Evolutionary conservation across 257 asterid species (phyloP).

Genomic region (Mitragyna speciosa): DNA sequence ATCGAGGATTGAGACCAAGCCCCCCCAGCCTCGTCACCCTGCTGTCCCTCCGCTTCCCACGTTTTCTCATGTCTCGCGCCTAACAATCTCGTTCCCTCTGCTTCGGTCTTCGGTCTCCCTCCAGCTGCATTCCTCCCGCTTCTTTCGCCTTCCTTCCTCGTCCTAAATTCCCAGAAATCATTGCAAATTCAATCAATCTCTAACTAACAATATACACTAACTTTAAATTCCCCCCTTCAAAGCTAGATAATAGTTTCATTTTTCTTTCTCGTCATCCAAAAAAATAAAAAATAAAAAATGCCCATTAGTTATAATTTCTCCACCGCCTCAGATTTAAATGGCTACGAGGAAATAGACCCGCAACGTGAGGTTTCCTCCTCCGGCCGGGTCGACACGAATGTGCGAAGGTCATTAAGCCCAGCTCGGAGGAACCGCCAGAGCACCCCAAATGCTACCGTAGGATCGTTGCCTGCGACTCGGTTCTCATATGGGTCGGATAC

Average conservation of each 20-base stretch:
- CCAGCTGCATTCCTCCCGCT: neutral
- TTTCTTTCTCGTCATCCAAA: too few species aligned
- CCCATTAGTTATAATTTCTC: neutral
- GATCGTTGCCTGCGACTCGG: slow-evolving; percentile 35
- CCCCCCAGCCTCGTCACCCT: too few species aligned
- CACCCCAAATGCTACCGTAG: slow-evolving; percentile 27
- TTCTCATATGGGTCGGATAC: slow-evolving; percentile 13
- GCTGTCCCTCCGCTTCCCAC: too few species aligned
- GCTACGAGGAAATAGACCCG: neutral
- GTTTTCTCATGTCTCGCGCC: too few species aligned
- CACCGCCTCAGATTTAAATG: neutral
- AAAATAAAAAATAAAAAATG: neutral
- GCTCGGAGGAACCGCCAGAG: slow-evolving; percentile 30
- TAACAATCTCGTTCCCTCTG: too few species aligned
- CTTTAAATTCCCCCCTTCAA: neutral
- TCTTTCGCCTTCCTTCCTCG: neutral
- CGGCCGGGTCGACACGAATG: slow-evolving; percentile 4
- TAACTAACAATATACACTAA: neutral
- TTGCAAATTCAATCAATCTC: neutral
- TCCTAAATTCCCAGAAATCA: neutral
- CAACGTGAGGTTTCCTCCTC: neutral
- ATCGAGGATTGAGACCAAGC: too few species aligned
- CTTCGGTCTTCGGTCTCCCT: too few species aligned
- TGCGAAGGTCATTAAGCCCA: slow-evolving; percentile 2
- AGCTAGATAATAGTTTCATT: too few species aligned